Base-by-base conservation (phyloP, 2,329 filamentous ascomycete species). In the Zymoseptoria ardabiliae region DNA sequence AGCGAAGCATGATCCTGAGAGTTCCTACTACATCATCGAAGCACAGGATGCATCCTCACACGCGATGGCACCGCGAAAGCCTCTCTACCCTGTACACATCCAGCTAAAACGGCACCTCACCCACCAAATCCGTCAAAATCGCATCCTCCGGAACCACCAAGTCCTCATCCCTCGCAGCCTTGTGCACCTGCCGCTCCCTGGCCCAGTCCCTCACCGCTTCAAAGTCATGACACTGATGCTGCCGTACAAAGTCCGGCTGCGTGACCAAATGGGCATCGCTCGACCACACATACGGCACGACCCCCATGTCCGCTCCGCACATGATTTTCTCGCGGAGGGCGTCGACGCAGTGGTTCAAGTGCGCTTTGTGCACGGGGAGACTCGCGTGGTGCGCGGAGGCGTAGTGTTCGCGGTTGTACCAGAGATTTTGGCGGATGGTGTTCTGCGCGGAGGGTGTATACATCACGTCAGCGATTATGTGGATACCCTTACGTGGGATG, bases 271-370 rank as follows among this genome's bases (percentile, higher is more conserved):
- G 13, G 10, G 11, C 13, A 5, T 45, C 13, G n/a, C 48, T 56
- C 35, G 13, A 9, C 59, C 59, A 61, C 7, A 61, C 48, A 1
- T 21, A 53, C 8, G 56, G 59, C 17, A 61, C 50, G 1, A 57
- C 21, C 21, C 45, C 50, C 28, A 54, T 53, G 19, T 58, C 56
- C 1, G 59, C 52, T 4, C 28, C 48, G 25, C 59, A 61, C 56
- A 58, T 58, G 8, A 61, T 41, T 5, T 53, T 53, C 45, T 61
- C 59, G 17, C 59, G 56, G 11, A 61, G 50, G 2, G 53, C 53
- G 23, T 61, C 59, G 2, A 61, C 50, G 8, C 59, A 58, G 21
- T 61, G 59, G 17, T 55, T 56, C 48, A 28, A 10, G 19, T 11
- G 20, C 35, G 35, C 35, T 45, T 17, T 45, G 2, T n/a, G 17